These are phyloP conservation scores for Euphorbia corollata DNA, from an alignment of 441 rosid genomes.

Conservation along the genomic window DNA sequence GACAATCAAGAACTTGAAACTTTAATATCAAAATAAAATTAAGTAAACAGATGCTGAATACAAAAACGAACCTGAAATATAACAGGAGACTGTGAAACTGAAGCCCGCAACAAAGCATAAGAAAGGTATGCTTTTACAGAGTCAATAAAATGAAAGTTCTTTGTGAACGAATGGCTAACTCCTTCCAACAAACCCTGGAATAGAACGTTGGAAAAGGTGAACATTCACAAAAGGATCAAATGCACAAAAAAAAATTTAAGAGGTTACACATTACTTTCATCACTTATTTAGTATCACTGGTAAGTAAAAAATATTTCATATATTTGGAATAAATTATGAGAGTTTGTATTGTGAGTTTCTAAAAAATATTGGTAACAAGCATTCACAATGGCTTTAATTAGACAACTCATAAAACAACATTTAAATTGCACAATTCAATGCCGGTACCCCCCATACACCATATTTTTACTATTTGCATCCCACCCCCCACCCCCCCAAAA, in stretches of 20 bases:
- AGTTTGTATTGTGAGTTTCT: not conserved
- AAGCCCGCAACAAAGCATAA: constrained; percentile 92
- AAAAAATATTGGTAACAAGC: not conserved
- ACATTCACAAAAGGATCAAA: not conserved
- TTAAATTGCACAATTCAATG: constrained; percentile 1
- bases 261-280: not conserved
- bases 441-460: not conserved
- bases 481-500: no score
- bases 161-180: constrained; percentile 86
- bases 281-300: not conserved
- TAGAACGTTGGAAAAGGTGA: constrained; percentile 20
- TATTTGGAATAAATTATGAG: not conserved
- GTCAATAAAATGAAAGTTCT: constrained; percentile 94
- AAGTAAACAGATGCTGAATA: constrained; percentile 21
- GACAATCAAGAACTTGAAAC: constrained; percentile 23
- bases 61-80: constrained; percentile 73
- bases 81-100: constrained; percentile 79
- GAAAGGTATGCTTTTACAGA: constrained; percentile 98
- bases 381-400: no score
- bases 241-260: constrained; percentile 5
- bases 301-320: constrained; percentile 3
- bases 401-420: not conserved
- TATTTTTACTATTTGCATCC: no score
- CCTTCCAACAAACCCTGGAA: constrained; percentile 93
- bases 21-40: constrained; percentile 18